These are phyloP conservation scores for Coemansia sp. DNA, from an alignment of 192 early-diverging fungal species.

Conservation along the genomic window DNA sequence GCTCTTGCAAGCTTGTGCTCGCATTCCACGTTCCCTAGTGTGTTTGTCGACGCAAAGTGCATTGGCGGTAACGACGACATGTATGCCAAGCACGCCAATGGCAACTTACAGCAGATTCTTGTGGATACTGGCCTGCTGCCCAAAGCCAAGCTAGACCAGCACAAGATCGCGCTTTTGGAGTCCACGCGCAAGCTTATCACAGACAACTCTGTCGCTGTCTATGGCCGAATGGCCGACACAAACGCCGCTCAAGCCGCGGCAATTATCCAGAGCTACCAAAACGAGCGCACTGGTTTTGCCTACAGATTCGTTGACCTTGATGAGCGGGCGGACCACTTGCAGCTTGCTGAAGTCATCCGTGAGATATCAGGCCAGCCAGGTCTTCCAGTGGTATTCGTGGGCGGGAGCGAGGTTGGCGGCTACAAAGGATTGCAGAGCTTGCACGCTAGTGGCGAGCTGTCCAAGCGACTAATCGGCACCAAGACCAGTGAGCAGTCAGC, in stretches of 20 bases:
- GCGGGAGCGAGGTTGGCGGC: constrained; percentile 8
- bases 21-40: constrained; percentile 67
- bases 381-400: constrained; percentile 4
- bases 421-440: neutral
- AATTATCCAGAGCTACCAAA: constrained; percentile 1
- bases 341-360: neutral
- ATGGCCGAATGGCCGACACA: neutral
- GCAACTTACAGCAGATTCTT: neutral
- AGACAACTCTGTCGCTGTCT: neutral
- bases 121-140: neutral
- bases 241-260: neutral
- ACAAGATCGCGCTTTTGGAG: neutral
- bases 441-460: constrained; percentile 5
- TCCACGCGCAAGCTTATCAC: neutral
- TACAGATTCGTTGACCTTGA: neutral
- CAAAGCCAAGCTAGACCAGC: neutral
- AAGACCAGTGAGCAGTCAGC: constrained; percentile 1
- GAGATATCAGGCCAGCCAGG: neutral
- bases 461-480: neutral
- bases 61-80: constrained; percentile 57
- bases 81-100: constrained; percentile 11
- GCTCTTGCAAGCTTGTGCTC: constrained; percentile 54
- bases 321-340: constrained; percentile 4
- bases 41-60: constrained; percentile 66
- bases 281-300: neutral